Evolutionary conservation across 2,329 filamentous ascomycete species (phyloP).

Genomic region (Cladophialophora bantiana): DNA sequence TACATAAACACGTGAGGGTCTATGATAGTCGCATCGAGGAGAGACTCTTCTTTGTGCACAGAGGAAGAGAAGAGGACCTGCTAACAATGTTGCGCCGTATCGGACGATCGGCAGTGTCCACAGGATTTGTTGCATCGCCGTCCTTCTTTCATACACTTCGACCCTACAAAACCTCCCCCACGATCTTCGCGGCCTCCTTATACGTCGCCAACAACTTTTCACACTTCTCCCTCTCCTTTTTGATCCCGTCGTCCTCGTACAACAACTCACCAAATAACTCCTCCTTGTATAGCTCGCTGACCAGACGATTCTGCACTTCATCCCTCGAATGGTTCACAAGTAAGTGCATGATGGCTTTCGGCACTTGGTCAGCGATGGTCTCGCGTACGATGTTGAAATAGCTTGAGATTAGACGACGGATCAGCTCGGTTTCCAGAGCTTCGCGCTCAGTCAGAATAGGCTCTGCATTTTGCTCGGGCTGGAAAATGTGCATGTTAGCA

Average conservation of each 20-base stretch:
- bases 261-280: slow-evolving; percentile 87
- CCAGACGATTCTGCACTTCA: slow-evolving; percentile 93
- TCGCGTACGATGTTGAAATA: slow-evolving; percentile 99
- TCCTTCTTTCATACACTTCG: not conserved
- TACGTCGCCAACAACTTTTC: slow-evolving; percentile 95
- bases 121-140: not conserved
- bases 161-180: slow-evolving; percentile 82
- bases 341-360: slow-evolving; percentile 98
- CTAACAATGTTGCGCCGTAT: not conserved
- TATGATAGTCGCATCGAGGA: slow-evolving; percentile 10
- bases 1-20: slow-evolving; percentile 17
- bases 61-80: not conserved
- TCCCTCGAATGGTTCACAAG: slow-evolving; percentile 99
- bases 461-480: slow-evolving; percentile 64
- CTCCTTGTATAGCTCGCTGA: slow-evolving; percentile 95
- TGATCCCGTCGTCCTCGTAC: slow-evolving; percentile 96
- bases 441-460: slow-evolving; percentile 93
- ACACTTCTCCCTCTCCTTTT: slow-evolving; percentile 97
- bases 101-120: not conserved
- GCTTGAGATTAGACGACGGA: slow-evolving; percentile 92
- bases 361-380: slow-evolving; percentile 97
- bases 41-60: slow-evolving; percentile 17
- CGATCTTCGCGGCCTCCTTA: slow-evolving; percentile 96
- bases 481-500: slow-evolving; percentile 7
- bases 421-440: slow-evolving; percentile 96